Conservation (phyloP, 2,329 filamentous ascomycete genomes). For the Pseudocercospora pini-densiflorae region DNA sequence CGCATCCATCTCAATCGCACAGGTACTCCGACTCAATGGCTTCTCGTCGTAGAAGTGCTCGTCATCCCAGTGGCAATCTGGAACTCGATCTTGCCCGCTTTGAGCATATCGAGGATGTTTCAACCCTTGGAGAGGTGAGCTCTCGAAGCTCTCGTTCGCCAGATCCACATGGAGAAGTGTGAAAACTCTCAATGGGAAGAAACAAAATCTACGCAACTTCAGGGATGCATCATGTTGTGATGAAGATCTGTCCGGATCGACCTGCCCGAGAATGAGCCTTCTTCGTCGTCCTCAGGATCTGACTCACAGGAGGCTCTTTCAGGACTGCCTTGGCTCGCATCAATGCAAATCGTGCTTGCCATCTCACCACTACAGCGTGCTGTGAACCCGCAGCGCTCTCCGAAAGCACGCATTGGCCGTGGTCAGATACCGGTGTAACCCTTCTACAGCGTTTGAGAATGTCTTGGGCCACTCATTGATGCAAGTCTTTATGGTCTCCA, state of each 20-base stretch:
- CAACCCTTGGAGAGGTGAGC: slow-evolving; percentile 16
- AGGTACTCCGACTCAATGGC: slow-evolving; percentile 14
- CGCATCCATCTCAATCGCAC: slow-evolving; percentile 22
- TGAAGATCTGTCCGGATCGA: background rate
- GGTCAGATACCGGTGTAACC: too few species aligned
- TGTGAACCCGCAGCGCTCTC: background rate
- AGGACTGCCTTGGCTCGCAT: background rate
- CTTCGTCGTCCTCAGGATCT: background rate
- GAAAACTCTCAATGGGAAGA: background rate
- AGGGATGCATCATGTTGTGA: background rate
- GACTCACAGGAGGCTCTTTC: background rate
- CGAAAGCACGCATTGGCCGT: too few species aligned
- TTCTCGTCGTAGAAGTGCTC: slow-evolving; percentile 8
- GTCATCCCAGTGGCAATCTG: background rate
- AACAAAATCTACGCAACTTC: background rate
- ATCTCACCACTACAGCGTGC: background rate
- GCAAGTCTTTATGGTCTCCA: too few species aligned
- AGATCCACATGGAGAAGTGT: background rate
- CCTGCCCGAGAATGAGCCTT: background rate
- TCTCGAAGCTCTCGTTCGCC: slow-evolving; percentile 6
- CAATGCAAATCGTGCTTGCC: background rate
- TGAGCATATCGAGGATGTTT: slow-evolving; percentile 27
- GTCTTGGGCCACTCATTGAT: too few species aligned
- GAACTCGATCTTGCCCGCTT: slow-evolving; percentile 29
- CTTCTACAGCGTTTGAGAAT: too few species aligned